Evolutionary conservation across 345 rosid species (phyloP).

Genomic region (Hypericum perforatum): DNA sequence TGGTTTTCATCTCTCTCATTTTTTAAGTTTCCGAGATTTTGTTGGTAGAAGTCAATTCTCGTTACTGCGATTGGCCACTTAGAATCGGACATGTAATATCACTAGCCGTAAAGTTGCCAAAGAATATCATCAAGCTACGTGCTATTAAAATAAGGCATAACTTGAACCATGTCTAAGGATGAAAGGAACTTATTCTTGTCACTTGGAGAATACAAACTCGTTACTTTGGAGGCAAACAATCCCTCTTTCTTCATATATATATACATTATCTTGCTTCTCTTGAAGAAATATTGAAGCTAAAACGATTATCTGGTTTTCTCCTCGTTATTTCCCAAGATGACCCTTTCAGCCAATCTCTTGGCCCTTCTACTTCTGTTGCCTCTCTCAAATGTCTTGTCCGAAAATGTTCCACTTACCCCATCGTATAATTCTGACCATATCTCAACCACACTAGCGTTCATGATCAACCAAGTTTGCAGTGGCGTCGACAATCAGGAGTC

Average conservation of each 20-base stretch:
- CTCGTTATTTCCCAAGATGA: slow-evolving; percentile 27
- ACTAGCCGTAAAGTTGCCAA: slow-evolving; percentile 3
- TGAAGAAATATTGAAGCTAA: not conserved
- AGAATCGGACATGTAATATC: not conserved
- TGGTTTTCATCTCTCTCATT: too few relatives aligned
- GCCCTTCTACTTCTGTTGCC: slow-evolving; percentile 29
- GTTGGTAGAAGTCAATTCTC: too few relatives aligned
- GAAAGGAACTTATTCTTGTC: slow-evolving; percentile 17
- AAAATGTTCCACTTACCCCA: slow-evolving; percentile 3
- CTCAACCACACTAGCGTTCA: slow-evolving; percentile 25
- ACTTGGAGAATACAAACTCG: slow-evolving; percentile 23
- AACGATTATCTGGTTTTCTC: not conserved
- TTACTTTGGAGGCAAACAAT: slow-evolving; percentile 50
- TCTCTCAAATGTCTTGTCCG: slow-evolving; percentile 23
- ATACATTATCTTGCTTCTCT: not conserved
- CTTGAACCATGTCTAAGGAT: slow-evolving; percentile 34
- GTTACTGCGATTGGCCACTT: too few relatives aligned
- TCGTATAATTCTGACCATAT: slow-evolving; percentile 17
- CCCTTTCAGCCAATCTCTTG: slow-evolving; percentile 16
- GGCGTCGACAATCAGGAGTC: slow-evolving; percentile 35
- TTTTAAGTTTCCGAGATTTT: too few relatives aligned
- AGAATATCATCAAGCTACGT: slow-evolving; percentile 17
- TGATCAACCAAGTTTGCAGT: slow-evolving; percentile 36
- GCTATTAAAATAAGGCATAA: slow-evolving; percentile 43
- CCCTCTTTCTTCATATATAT: slow-evolving; percentile 26